Evolutionary conservation across 2,329 filamentous ascomycete genomes (phyloP), one percentile per base, ranked within the genome.

Genomic region (Parasarocladium wereldwijsianum): DNA sequence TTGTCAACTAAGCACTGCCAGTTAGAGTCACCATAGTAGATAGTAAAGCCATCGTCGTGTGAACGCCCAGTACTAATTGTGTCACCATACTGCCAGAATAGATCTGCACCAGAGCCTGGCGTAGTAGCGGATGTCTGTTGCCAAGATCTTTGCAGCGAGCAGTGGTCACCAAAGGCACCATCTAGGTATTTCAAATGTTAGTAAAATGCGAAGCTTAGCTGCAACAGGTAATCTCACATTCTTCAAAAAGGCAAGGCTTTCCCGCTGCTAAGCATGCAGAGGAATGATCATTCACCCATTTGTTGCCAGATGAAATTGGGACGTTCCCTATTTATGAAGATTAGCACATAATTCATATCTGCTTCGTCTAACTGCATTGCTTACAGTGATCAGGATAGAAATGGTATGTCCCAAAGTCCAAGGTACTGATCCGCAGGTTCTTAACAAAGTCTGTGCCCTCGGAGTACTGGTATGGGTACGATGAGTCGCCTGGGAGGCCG

Each of bases 101-200:
- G 33, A 33, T 57, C 55, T 4, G 37, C 51, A 1, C 41, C 50
- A 42, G 53, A 51, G 14, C 54, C 43, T 3, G 32, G 31, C 2
- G 45, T 38, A 6, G 41, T 40, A 6, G 50, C 38, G 5, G 53
- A 49, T 4, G 47, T 44, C 21, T 42, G 30, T 33, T 58, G 38
- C 39, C 54, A 66, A 38, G 74, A 64, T 40, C 53, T 51, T 33
- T 76, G 75, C 38, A 53, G 50, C 24, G 38, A 29, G 35, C 47
- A 50, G 34, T 49, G 42, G 26, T 43, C 36, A 9, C 29, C 32
- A 5, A 14, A 14, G n/a, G 32, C 32, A 16, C 32, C 32, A 20
- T 34, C 32, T 34, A 15, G 8, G 28, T 8, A 20, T 9, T 20
- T n/a, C 12, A 6, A 11, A 16, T 14, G n/a, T 31, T 17, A 24